Evolutionary conservation across 768 basidiomycete species (phyloP).

Genomic region (Lactifluus echinatus): DNA sequence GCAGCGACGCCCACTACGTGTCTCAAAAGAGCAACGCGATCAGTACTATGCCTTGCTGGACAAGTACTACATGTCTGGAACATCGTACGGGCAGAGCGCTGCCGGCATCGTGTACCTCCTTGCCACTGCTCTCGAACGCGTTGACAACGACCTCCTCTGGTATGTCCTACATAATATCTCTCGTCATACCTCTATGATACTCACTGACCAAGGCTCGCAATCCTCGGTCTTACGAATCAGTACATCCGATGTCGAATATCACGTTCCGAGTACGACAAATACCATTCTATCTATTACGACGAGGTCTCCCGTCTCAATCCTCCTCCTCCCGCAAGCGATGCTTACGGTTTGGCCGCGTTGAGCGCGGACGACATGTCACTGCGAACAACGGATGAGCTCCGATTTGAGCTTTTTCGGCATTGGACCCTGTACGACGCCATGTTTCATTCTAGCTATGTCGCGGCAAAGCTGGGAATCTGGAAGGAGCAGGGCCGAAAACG

Average conservation of each 20-base stretch:
- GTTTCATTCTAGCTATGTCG: constrained; percentile 95
- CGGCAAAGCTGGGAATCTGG: constrained; percentile 93
- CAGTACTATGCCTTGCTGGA: constrained; percentile 56
- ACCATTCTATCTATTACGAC: constrained; percentile 73
- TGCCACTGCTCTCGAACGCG: constrained; percentile 82
- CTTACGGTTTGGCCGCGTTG: constrained; percentile 41
- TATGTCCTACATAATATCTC: constrained; percentile 31
- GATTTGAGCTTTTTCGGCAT: constrained; percentile 92
- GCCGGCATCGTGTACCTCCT: constrained; percentile 84
- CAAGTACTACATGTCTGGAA: constrained; percentile 79
- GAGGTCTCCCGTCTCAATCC: constrained; percentile 91
- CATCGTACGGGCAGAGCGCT: constrained; percentile 84
- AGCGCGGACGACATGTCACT: constrained; percentile 81
- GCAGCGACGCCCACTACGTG: constrained; percentile 42
- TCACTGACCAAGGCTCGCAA: constrained; percentile 60
- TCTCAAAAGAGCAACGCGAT: constrained; percentile 64
- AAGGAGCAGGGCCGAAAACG: constrained; percentile 87
- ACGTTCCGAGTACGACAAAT: constrained; percentile 73
- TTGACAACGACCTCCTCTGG: constrained; percentile 93
- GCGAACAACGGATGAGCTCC: constrained; percentile 76
- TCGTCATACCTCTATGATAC: background rate
- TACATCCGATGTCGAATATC: constrained; percentile 85
- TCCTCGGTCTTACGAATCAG: constrained; percentile 89
- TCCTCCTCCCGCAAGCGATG: constrained; percentile 35
- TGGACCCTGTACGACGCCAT: constrained; percentile 98